Percentiles rank a stretch among this genome's conserved stretches.
Conservation (phyloP, 2,329 filamentous ascomycete genomes). For the Hymenoscyphus scutula region DNA sequence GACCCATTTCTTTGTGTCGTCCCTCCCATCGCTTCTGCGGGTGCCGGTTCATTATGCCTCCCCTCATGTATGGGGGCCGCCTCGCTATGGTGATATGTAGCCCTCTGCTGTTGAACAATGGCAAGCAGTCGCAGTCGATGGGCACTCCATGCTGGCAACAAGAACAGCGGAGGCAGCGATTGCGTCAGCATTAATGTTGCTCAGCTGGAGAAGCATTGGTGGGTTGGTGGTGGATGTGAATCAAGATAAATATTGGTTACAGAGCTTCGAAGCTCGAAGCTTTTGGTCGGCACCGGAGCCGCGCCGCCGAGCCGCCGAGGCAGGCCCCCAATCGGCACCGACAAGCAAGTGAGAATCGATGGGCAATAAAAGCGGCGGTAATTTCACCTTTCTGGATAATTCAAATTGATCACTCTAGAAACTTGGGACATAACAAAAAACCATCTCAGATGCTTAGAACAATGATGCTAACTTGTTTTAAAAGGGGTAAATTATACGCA, state of each 20-base stretch:
- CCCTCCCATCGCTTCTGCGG: not conserved
- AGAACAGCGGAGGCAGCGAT: constrained; percentile 42
- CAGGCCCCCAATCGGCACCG: not conserved
- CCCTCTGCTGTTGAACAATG: constrained; percentile 21
- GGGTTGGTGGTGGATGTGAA: not conserved
- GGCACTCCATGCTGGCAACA: constrained; percentile 41
- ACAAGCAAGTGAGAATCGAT: too few species aligned
- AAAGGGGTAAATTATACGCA: too few species aligned
- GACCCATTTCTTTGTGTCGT: not conserved
- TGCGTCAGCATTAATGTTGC: constrained; percentile 44
- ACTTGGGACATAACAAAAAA: too few species aligned
- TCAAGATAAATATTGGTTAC: not conserved
- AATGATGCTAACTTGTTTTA: too few species aligned
- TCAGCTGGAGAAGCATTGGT: not conserved
- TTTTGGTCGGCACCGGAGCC: not conserved
- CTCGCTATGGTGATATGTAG: not conserved
- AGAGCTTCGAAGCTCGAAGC: not conserved
- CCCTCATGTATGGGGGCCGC: not conserved
- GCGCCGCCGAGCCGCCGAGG: not conserved
- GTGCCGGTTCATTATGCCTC: not conserved
- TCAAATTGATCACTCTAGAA: too few species aligned
- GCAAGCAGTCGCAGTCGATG: constrained; percentile 31
- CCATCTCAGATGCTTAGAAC: too few species aligned
- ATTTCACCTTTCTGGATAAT: too few species aligned
- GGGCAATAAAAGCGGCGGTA: too few species aligned